Evolutionary conservation across 306 rosid genomes (phyloP).

Genomic region (Potentilla sterilis): DNA sequence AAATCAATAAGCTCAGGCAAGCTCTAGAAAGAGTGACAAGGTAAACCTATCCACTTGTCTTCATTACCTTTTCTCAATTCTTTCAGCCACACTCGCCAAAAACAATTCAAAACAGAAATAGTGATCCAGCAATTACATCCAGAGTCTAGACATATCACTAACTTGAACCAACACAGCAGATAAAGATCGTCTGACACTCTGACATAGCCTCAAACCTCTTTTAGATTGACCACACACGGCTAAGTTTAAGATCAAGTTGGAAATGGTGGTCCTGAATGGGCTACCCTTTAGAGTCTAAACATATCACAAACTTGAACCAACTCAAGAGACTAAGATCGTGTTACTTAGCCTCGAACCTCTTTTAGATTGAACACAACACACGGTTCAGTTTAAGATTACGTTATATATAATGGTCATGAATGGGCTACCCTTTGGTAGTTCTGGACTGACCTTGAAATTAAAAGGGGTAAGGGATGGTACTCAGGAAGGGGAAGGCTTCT

Average conservation of each 20-base stretch:
- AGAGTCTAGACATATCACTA: not conserved
- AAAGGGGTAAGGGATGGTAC: not conserved
- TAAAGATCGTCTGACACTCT: not conserved
- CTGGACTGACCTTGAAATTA: not conserved
- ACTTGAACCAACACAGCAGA: not conserved
- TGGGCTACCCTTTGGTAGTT: no score
- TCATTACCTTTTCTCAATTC: not conserved
- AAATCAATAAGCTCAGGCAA: not conserved
- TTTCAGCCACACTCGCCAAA: not conserved
- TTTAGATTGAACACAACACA: no score
- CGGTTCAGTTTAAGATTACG: not conserved
- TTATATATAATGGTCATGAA: no score
- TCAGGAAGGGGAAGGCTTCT: not conserved
- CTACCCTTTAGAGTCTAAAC: no score
- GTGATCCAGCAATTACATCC: not conserved
- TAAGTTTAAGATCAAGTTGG: not conserved
- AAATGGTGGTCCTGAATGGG: not conserved
- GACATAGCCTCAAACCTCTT: not conserved
- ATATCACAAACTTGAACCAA: no score
- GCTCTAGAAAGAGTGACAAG: not conserved
- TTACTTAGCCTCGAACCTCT: no score
- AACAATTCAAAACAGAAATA: not conserved
- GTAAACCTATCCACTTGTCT: not conserved
- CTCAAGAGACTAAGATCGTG: no score
- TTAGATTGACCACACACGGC: not conserved